Evolutionary conservation across 495 filamentous ascomycete genomes (phyloP).

Genomic region (Penicillium bovifimosum): DNA sequence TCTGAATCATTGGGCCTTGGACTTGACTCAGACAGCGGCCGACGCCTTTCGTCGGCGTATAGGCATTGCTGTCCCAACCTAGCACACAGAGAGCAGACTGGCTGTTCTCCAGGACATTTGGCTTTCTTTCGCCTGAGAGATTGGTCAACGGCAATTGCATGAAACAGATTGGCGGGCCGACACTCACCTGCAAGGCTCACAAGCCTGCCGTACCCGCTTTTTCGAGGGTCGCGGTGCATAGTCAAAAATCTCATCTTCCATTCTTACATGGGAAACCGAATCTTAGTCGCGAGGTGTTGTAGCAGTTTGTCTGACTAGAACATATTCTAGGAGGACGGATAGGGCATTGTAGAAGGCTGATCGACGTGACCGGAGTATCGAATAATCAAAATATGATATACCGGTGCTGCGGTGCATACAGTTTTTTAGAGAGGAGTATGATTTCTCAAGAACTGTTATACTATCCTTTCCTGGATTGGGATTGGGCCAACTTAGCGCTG

Average conservation of each 20-base stretch:
- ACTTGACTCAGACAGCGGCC: conserved; percentile 10
- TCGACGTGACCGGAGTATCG: too few relatives aligned
- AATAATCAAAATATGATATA: too few relatives aligned
- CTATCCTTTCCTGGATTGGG: too few relatives aligned
- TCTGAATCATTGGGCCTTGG: conserved; percentile 7
- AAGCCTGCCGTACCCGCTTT: conserved; percentile 41
- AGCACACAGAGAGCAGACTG: conserved; percentile 42
- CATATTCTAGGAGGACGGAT: background rate
- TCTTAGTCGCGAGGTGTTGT: background rate
- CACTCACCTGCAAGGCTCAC: conserved; percentile 43
- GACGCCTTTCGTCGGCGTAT: conserved; percentile 38
- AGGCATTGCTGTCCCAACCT: conserved; percentile 38
- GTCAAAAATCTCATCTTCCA: conserved; percentile 16
- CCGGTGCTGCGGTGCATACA: background rate
- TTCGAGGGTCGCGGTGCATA: conserved; percentile 30
- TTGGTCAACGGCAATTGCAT: conserved; percentile 6
- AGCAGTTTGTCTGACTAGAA: too few relatives aligned
- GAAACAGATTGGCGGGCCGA: background rate
- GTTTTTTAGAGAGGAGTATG: background rate
- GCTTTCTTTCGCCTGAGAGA: conserved; percentile 41
- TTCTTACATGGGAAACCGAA: background rate
- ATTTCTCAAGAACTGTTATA: too few relatives aligned
- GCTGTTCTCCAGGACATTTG: conserved; percentile 46
- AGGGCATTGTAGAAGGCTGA: background rate
- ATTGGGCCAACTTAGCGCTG: too few relatives aligned